These are phyloP conservation scores for Diphasiastrum complanatum DNA, from an alignment of 83 land plant genomes.

Conservation along the genomic window DNA sequence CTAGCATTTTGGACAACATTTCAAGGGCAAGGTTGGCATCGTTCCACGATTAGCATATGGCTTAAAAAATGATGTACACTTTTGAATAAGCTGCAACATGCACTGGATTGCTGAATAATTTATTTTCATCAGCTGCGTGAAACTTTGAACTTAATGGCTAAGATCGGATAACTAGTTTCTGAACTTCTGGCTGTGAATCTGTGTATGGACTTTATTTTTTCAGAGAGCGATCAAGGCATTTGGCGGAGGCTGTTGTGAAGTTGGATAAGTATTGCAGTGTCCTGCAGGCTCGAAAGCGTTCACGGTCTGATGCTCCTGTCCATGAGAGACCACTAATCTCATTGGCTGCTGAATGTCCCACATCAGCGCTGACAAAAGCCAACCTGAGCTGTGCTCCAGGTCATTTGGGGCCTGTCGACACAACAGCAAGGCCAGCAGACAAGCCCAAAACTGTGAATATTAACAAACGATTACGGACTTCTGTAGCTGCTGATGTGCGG, in stretches of 20 bases:
- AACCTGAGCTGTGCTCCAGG: slow-evolving; percentile 33
- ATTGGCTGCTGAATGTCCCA: slow-evolving; percentile 22
- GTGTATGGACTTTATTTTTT: no score
- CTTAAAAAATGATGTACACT: no score
- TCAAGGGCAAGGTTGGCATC: slow-evolving; percentile 47
- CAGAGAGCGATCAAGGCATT: slow-evolving; percentile 54
- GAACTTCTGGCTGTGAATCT: background rate
- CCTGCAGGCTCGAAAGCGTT: slow-evolving; percentile 45
- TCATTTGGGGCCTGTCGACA: slow-evolving; percentile 38
- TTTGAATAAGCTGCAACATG: no score
- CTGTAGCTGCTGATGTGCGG: slow-evolving; percentile 72
- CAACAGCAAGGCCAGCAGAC: slow-evolving; percentile 47
- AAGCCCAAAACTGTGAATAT: slow-evolving; percentile 51
- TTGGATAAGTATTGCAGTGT: slow-evolving; percentile 41
- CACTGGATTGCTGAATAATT: no score
- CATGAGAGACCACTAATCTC: slow-evolving; percentile 34
- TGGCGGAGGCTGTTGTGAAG: slow-evolving; percentile 48
- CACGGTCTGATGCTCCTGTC: slow-evolving; percentile 36
- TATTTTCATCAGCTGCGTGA: no score
- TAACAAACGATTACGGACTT: slow-evolving; percentile 77
- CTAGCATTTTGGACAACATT: slow-evolving; percentile 40
- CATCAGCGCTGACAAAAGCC: slow-evolving; percentile 24
- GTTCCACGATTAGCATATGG: no score
- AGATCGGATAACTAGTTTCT: slow-evolving; percentile 1
- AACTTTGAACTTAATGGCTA: background rate